These are phyloP conservation scores for Micractinium conductrix DNA, from an alignment of 139 green algal species.

Conservation along the genomic window DNA sequence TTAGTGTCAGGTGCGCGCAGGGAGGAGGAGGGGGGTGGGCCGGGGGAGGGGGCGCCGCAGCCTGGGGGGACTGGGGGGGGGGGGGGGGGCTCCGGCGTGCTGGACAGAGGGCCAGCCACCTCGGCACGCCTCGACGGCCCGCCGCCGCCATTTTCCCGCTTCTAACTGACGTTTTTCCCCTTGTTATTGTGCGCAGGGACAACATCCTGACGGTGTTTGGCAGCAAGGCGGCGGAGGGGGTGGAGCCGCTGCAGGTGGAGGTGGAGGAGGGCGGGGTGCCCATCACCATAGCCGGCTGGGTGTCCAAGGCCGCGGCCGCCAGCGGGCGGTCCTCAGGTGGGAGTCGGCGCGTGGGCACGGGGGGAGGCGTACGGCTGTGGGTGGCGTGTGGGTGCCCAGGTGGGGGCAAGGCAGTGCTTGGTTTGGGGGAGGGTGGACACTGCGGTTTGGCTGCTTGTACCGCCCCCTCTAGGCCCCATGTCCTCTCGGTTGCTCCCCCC, in stretches of 20 bases:
- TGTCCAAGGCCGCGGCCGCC: slow-evolving; percentile 71
- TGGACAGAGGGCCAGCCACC: no score
- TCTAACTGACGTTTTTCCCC: no score
- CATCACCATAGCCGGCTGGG: slow-evolving; percentile 59
- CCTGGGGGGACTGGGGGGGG: slow-evolving; percentile 33
- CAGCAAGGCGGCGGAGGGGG: slow-evolving; percentile 56
- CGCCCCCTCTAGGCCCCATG: background rate
- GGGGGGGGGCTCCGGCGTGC: no score
- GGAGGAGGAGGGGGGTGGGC: background rate
- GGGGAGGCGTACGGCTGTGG: no score
- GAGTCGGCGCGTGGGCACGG: background rate
- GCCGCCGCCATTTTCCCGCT: no score
- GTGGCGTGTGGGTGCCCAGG: no score
- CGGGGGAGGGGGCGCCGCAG: background rate
- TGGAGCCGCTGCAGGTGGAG: slow-evolving; percentile 66
- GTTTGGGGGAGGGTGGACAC: no score
- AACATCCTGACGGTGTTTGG: slow-evolving; percentile 90
- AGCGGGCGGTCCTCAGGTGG: slow-evolving; percentile 42
- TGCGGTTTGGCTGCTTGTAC: no score
- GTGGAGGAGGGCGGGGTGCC: background rate
- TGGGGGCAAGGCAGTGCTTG: no score
- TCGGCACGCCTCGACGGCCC: no score
- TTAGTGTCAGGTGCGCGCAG: slow-evolving; percentile 12
- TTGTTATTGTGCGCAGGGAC: slow-evolving; percentile 51
- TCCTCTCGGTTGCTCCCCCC: background rate